Conservation (phyloP, 768 basidiomycete genomes). For the Trametes elegans region DNA sequence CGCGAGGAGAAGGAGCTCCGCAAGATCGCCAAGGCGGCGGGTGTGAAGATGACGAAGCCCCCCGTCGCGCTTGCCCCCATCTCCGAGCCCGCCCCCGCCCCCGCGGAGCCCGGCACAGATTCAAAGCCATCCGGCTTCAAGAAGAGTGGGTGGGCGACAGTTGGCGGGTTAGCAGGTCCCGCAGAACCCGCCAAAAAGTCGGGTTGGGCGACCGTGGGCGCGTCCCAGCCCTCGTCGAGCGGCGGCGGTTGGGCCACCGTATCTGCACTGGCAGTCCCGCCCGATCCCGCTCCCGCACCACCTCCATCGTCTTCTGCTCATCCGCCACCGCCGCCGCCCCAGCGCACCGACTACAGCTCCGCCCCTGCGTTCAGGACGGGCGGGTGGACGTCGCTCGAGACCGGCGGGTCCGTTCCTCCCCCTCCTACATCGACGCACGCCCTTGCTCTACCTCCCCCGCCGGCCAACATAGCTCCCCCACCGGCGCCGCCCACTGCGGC, state of each 20-base stretch:
- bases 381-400: constrained; percentile 69
- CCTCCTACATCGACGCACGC: constrained; percentile 21
- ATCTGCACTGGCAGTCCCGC: constrained; percentile 22
- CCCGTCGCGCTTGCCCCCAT: constrained; percentile 15
- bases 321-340: background rate
- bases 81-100: constrained; percentile 21
- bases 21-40: constrained; percentile 80
- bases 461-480: background rate
- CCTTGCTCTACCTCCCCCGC: background rate
- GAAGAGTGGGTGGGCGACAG: constrained; percentile 51
- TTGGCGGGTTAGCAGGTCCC: constrained; percentile 15
- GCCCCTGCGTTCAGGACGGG: constrained; percentile 55
- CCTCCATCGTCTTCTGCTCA: constrained; percentile 1
- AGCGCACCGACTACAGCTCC: constrained; percentile 16
- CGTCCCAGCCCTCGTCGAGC: background rate
- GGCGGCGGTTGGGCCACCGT: constrained; percentile 3
- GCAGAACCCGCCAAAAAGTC: constrained; percentile 35
- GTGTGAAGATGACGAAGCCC: constrained; percentile 60
- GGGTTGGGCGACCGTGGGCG: constrained; percentile 49
- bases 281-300: background rate
- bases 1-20: constrained; percentile 83
- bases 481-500: background rate
- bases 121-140: constrained; percentile 30
- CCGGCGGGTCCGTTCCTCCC: constrained; percentile 30
- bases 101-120: background rate